Percentiles rank a stretch among this genome's conserved stretches.
Evolutionary conservation across 139 green algal genomes (phyloP).

Genomic region (Chloropicon primus): DNA sequence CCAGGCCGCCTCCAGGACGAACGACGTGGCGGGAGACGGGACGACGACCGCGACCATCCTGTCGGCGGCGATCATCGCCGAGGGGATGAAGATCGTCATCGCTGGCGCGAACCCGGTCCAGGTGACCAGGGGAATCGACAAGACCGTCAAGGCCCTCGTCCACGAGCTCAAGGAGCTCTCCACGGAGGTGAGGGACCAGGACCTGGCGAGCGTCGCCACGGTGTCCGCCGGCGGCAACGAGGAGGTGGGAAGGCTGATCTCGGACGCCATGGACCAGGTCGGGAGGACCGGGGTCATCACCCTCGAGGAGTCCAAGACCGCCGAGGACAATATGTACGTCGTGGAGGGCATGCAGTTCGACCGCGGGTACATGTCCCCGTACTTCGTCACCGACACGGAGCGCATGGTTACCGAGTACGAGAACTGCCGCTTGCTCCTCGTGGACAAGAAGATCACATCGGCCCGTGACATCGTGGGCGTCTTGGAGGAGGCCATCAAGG

Average conservation of each 20-base stretch:
- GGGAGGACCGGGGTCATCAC: slow-evolving; percentile 92
- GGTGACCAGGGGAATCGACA: slow-evolving; percentile 88
- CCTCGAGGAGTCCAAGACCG: slow-evolving; percentile 94
- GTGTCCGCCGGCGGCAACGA: slow-evolving; percentile 90
- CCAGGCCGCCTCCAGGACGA: slow-evolving; percentile 86
- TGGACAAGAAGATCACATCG: slow-evolving; percentile 98
- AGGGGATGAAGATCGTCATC: slow-evolving; percentile 68
- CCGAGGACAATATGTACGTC: slow-evolving; percentile 88
- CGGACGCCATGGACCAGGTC: slow-evolving; percentile 84
- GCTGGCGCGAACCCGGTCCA: slow-evolving; percentile 90
- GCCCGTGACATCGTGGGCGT: slow-evolving; percentile 91
- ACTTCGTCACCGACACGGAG: slow-evolving; percentile 99
- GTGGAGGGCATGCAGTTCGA: slow-evolving; percentile 99
- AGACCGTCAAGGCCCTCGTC: slow-evolving; percentile 64
- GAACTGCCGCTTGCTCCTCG: slow-evolving; percentile 82
- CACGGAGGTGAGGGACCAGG: slow-evolving; percentile 65
- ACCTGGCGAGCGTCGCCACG: slow-evolving; percentile 85
- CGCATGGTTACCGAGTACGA: slow-evolving; percentile 89
- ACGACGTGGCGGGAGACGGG: slow-evolving; percentile 94
- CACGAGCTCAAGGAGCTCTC: slow-evolving; percentile 60
- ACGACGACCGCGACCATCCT: slow-evolving; percentile 98
- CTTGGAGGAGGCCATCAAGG: slow-evolving; percentile 80
- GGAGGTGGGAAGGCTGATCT: slow-evolving; percentile 88
- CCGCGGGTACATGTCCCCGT: slow-evolving; percentile 95
- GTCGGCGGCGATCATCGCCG: slow-evolving; percentile 87